Conservation (phyloP, 345 rosid genomes). For the Eucalyptus erythrocorys region DNA sequence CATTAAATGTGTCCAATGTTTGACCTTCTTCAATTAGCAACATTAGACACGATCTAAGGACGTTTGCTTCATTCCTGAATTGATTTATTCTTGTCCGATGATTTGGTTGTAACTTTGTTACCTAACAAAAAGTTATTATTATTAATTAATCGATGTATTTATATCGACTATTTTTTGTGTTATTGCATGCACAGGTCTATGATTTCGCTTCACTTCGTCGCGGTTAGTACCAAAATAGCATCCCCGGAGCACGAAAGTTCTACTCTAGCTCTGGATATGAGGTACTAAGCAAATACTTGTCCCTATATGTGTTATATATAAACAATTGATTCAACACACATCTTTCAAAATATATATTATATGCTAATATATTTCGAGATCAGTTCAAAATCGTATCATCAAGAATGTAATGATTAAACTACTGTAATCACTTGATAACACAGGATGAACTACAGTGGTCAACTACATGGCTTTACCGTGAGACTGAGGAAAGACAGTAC, state of each 20-base stretch:
- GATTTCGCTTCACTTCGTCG: constrained; percentile 13
- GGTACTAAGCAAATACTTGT: neutral
- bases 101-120: neutral
- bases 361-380: too few species aligned
- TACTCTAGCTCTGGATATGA: constrained; percentile 32
- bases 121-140: neutral
- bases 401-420: too few species aligned
- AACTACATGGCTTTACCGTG: too few species aligned
- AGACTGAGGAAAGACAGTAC: too few species aligned
- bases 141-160: neutral
- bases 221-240: constrained; percentile 16
- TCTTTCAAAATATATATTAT: too few species aligned
- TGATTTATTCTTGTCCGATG: neutral
- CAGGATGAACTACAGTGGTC: too few species aligned
- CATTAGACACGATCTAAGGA: neutral
- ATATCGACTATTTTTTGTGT: neutral
- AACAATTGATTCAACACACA: too few species aligned
- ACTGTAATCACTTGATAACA: too few species aligned
- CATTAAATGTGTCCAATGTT: neutral
- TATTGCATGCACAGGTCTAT: constrained; percentile 9
- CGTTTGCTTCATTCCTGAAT: neutral
- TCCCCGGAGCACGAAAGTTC: constrained; percentile 12
- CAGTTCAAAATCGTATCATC: too few species aligned
- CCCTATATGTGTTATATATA: too few species aligned
- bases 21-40: neutral